phyloP scores from a whole-genome alignment of 2,329 filamentous ascomycete genomes.

The Tolypocladium tundrense region DNA sequence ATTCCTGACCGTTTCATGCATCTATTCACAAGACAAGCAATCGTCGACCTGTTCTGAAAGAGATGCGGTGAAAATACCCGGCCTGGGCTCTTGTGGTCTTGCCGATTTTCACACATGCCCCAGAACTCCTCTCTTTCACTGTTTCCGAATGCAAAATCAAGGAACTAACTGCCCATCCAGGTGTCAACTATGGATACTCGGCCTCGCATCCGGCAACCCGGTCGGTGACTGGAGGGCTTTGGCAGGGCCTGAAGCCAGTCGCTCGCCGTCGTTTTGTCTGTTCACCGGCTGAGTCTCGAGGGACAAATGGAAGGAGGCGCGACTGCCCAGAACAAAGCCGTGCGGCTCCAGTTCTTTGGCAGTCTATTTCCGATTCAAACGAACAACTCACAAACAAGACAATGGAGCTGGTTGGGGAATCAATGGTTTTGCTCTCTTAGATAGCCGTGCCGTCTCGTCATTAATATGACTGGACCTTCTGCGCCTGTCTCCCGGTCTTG shows the following conservation, averaged over 20 bases:
- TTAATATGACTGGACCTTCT: not conserved
- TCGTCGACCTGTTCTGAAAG: constrained; percentile 25
- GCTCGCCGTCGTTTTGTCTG: not conserved
- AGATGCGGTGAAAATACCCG: constrained; percentile 17
- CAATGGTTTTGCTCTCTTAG: not conserved
- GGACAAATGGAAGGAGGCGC: not conserved
- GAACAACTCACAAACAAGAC: not conserved
- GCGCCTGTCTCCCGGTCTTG: not conserved
- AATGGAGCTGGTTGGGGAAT: not conserved
- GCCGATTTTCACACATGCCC: not conserved
- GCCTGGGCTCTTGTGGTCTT: constrained; percentile 10
- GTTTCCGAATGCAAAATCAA: not conserved
- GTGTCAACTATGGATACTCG: not conserved
- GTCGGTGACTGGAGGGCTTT: too few species aligned
- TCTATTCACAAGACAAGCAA: constrained; percentile 18
- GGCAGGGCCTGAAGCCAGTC: not conserved
- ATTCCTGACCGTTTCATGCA: not conserved
- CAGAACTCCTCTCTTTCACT: not conserved
- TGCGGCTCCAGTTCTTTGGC: not conserved
- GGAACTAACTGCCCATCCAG: not conserved
- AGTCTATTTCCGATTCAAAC: not conserved
- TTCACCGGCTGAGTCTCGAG: constrained; percentile 1
- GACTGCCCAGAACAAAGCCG: not conserved
- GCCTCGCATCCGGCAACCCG: not conserved
- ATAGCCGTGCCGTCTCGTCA: not conserved